A percentile compares a stretch with the other conserved stretches of the same genome.
These are phyloP conservation scores for Tetrahymena malaccensis DNA, from an alignment of 73 alveolate genomes.

Conservation along the genomic window DNA sequence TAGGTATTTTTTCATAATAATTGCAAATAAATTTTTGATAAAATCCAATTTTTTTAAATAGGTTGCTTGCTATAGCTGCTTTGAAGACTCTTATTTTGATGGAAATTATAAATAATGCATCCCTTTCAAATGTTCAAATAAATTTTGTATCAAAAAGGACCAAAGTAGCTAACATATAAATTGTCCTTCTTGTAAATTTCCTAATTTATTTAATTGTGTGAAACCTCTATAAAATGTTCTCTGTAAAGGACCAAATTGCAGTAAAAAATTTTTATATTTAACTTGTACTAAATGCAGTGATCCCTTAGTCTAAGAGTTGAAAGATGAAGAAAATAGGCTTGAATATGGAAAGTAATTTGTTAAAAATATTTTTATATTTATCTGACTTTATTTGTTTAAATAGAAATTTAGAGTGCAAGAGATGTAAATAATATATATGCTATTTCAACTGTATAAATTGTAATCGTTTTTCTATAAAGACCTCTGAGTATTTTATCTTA, in stretches of 20 bases:
- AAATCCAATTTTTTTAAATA: background rate
- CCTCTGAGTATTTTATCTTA: background rate
- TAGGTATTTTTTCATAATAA: background rate
- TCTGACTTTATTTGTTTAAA: background rate
- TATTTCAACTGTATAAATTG: background rate
- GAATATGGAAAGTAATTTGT: background rate
- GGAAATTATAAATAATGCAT: background rate
- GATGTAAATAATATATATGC: background rate
- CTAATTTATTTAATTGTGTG: background rate
- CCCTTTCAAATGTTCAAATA: background rate
- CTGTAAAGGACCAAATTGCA: background rate
- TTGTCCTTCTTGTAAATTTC: background rate
- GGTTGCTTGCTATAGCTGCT: background rate
- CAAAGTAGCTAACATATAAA: background rate
- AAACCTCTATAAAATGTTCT: background rate
- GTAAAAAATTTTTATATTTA: background rate
- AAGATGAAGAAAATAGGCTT: background rate
- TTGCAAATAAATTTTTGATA: background rate
- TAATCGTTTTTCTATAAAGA: background rate
- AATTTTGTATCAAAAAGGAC: background rate
- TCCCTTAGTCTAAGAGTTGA: background rate
- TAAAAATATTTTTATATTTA: background rate
- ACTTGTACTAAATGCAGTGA: background rate
- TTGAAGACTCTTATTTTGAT: background rate
- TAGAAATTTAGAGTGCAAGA: background rate